Evolutionary conservation across 768 basidiomycete genomes (phyloP), one percentile per base, ranked within the genome.

Genomic region (Aureoboletus auriporus): DNA sequence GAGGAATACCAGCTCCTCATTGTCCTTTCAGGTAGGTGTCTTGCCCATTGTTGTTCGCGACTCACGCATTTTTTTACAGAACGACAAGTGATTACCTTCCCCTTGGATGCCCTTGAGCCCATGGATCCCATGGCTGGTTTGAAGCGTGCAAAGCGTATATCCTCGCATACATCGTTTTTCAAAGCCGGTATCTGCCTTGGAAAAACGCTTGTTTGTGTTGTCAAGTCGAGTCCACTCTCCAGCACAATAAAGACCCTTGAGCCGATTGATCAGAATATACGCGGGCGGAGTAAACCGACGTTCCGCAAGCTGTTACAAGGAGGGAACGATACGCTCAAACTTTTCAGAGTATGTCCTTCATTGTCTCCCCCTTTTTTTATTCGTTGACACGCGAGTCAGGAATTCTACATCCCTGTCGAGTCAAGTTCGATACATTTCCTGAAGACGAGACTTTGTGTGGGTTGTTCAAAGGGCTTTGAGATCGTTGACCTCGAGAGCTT

Each of bases 321-420:
- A 41, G 87, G 91, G 8, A 93, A 97, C 62, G 96, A 99, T 65
- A 91, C 93, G 2, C 76, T 99, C 16, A 87, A 87, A 64, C 72
- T 87, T 34, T 97, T 93, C 78, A 89, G 89, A 75, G 93, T 91
- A 54, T 35, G 71, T 61, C 14, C 42, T 30, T 23, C 44, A 20
- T 39, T 17, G 16, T 17, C 50, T 2, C n/a, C n/a, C n/a, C 26
- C 39, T 29, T 20, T 4, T 20, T 39, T 6, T 14, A 36, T 16
- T 13, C 13, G 39, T 29, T 46, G 16, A 52, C 42, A 10, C 11
- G 42, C 37, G 30, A 36, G 39, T 26, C 23, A 96, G 93, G 95
- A 98, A 66, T 98, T 99, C 71, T 99, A 98, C 63, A 97, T 99
- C 51, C 95, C 96, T 0, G 91, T 96, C 11, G 93, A 98, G 66